These are phyloP conservation scores for Diaporthe sp. DNA, from an alignment of 2,329 filamentous ascomycete species.

Conservation along the genomic window DNA sequence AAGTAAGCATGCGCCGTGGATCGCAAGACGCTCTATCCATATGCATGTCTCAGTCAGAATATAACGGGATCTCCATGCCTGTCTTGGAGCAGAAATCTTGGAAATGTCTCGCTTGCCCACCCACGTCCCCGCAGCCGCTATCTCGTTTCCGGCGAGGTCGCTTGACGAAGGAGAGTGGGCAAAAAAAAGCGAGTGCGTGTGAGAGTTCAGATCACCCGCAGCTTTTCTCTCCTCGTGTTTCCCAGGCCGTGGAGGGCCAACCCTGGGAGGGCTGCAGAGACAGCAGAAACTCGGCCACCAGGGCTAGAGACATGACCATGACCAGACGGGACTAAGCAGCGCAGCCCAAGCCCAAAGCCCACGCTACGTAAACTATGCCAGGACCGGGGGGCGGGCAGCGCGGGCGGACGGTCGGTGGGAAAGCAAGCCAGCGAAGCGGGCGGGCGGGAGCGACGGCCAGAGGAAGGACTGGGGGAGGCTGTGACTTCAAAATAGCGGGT, in stretches of 20 bases:
- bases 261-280: constrained; percentile 1
- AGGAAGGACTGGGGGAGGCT: constrained; percentile 21
- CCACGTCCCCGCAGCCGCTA: constrained; percentile 34
- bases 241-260: constrained; percentile 5
- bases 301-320: constrained; percentile 19
- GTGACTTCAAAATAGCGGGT: constrained; percentile 28
- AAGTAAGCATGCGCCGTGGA: constrained; percentile 20
- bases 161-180: constrained; percentile 17
- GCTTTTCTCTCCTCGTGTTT: constrained; percentile 18
- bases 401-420: constrained; percentile 19
- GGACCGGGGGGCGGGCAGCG: constrained; percentile 16
- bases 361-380: constrained; percentile 20
- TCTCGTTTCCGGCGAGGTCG: constrained; percentile 31
- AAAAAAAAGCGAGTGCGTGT: not conserved
- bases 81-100: constrained; percentile 34
- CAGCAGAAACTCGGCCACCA: not conserved
- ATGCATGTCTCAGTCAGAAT: constrained; percentile 40
- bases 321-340: constrained; percentile 19
- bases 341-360: constrained; percentile 20
- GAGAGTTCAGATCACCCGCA: constrained; percentile 15
- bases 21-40: constrained; percentile 31
- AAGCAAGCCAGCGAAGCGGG: constrained; percentile 5
- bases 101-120: constrained; percentile 37
- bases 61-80: constrained; percentile 38
- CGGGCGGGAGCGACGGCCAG: constrained; percentile 27